Conservation (phyloP, 169 alveolate species). For the Plasmodium vivax region DNA sequence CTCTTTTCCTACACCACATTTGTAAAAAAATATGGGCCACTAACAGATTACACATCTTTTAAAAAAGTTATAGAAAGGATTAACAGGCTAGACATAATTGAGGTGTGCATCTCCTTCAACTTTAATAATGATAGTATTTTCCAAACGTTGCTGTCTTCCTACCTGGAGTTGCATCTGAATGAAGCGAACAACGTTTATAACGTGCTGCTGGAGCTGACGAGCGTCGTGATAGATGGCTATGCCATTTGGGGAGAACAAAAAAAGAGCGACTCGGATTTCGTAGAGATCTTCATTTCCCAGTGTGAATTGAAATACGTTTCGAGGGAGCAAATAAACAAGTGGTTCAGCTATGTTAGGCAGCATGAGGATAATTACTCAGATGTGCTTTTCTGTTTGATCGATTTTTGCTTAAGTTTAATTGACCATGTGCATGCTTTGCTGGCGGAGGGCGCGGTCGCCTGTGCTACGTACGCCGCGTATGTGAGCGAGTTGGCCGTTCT, state of each 20-base stretch:
- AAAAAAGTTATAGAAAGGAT: constrained; percentile 22
- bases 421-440: neutral
- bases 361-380: constrained; percentile 8
- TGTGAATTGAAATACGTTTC: constrained; percentile 30
- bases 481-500: neutral
- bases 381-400: neutral
- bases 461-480: neutral
- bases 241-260: neutral
- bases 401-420: constrained; percentile 4
- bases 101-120: constrained; percentile 14
- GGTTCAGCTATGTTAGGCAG: constrained; percentile 2
- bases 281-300: constrained; percentile 11
- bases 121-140: neutral
- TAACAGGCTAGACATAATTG: constrained; percentile 14
- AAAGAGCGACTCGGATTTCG: neutral
- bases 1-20: constrained; percentile 10
- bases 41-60: constrained; percentile 11
- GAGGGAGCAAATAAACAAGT: constrained; percentile 11
- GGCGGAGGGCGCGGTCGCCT: neutral
- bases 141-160: constrained; percentile 3
- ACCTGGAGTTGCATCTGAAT: constrained; percentile 26
- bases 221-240: constrained; percentile 26
- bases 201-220: constrained; percentile 29
- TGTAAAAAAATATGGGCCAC: neutral
- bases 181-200: constrained; percentile 38